Base-by-base conservation (phyloP, 371 early-diverging fungal species). In the Umbelopsis sp. region DNA sequence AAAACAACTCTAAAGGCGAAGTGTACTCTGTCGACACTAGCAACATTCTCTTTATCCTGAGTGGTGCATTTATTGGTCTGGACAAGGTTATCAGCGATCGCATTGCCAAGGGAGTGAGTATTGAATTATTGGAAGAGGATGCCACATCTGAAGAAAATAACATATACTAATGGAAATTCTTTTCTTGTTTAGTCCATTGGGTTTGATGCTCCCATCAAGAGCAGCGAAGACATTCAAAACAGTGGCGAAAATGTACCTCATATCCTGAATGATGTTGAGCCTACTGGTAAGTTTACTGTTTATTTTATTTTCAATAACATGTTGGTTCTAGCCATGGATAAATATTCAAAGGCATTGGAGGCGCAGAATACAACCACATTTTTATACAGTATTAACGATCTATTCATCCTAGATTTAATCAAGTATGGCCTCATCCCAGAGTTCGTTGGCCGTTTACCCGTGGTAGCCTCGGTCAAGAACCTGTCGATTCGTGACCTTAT, bases 371-470 rank as follows among this genome's bases (percentile, higher is more conserved):
- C 48, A 5, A n/a, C 18, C 5, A 48, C 18, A 16, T 10, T 12
- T 48, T 48, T 5, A 6, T 2, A 48, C 7, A 6, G 48, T 14
- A 20, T 4, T 24, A 52, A 22, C 41, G n/a, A 32, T 37, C 24
- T 22, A 0, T 69, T 70, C 29, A n/a, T 22, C 7, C 29, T 76
- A 70, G 97, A 96, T 77, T 75, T 96, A 69, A 89, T 94, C 65
- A 89, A 91, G 68, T 96, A 88, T 77, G 97, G 97, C 0, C 75
- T 96, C 38, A 96, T 96, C 63, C 96, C 96, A 1, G 97, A 96
- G 77, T 95, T 96, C 69, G 90, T 96, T 41, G 96, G 96, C 32
- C 83, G 97, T 45, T 68, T 96, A 16, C 96, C 96, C 3, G 92
- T 95, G n/a, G 75, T 95, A n/a, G 93, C 96, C 8, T 86, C 86